These are phyloP conservation scores for Talaromyces sp. DNA, from an alignment of 2,329 filamentous ascomycete genomes.

Conservation along the genomic window DNA sequence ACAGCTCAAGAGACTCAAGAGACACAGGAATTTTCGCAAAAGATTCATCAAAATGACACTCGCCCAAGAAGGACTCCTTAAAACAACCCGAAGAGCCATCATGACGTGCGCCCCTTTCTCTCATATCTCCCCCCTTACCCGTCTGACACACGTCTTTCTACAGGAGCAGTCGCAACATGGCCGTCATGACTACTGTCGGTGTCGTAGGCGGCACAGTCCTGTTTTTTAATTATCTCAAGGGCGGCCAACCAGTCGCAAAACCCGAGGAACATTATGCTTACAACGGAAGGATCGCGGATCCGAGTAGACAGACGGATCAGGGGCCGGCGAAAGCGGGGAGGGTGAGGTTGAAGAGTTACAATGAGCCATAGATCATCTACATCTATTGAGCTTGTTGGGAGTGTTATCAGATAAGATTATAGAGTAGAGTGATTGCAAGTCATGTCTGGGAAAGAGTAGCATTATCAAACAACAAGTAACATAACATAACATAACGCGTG, in stretches of 20 bases:
- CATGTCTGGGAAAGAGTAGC: background rate
- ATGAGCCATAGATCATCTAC: background rate
- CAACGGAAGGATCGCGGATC: conserved; percentile 17
- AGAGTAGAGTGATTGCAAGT: background rate
- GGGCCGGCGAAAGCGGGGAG: conserved; percentile 17
- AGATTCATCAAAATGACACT: background rate
- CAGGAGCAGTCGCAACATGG: conserved; percentile 23
- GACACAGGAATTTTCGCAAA: no score
- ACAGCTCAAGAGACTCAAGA: no score
- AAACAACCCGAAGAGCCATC: conserved; percentile 7
- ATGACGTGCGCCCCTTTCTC: conserved; percentile 5
- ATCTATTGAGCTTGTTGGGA: background rate
- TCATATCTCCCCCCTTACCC: background rate
- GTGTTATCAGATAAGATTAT: background rate
- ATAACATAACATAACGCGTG: background rate
- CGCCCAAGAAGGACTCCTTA: conserved; percentile 6
- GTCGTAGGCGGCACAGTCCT: conserved; percentile 23
- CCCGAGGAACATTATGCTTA: conserved; percentile 22
- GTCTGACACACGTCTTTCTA: background rate
- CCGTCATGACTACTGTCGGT: conserved; percentile 23
- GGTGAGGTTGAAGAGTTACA: conserved; percentile 7
- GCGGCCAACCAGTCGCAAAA: conserved; percentile 17
- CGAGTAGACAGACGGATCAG: conserved; percentile 20
- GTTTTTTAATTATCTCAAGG: conserved; percentile 23
- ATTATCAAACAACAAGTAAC: background rate